Conservation (phyloP, 1,284 basidiomycete species). For the Gastroboletus turbinatus region DNA sequence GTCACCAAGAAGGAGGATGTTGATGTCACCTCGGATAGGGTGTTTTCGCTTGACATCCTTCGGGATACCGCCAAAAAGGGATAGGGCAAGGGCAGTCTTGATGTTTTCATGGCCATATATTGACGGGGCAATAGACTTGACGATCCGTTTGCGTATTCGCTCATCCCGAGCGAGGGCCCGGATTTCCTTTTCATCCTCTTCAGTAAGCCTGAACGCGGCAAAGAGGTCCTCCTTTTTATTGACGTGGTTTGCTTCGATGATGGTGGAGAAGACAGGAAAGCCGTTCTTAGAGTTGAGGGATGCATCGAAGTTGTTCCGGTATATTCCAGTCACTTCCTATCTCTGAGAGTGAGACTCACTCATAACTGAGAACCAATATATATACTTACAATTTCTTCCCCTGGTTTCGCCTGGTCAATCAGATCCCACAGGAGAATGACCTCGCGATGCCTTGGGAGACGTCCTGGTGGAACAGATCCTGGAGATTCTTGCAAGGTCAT, state of each 20-base stretch:
- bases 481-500: constrained; percentile 99
- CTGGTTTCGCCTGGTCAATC: constrained; percentile 96
- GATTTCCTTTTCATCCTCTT: constrained; percentile 95
- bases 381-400: constrained; percentile 92
- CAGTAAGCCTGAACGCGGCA: constrained; percentile 93
- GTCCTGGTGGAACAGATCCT: constrained; percentile 96
- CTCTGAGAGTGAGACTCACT: constrained; percentile 14
- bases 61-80: constrained; percentile 89
- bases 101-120: constrained; percentile 99
- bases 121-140: constrained; percentile 97
- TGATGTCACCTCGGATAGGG: constrained; percentile 96
- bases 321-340: constrained; percentile 95
- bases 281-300: constrained; percentile 98
- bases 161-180: constrained; percentile 85
- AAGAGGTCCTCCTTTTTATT: constrained; percentile 97
- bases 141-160: constrained; percentile 93
- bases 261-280: constrained; percentile 98
- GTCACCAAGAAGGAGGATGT: constrained; percentile 93
- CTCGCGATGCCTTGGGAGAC: constrained; percentile 93
- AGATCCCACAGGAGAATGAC: constrained; percentile 97
- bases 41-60: constrained; percentile 98
- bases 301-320: constrained; percentile 98
- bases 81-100: constrained; percentile 95
- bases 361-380: not conserved
- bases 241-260: constrained; percentile 97